Evolutionary conservation across 306 rosid species (phyloP).

Genomic region (Prunus armeniaca): DNA sequence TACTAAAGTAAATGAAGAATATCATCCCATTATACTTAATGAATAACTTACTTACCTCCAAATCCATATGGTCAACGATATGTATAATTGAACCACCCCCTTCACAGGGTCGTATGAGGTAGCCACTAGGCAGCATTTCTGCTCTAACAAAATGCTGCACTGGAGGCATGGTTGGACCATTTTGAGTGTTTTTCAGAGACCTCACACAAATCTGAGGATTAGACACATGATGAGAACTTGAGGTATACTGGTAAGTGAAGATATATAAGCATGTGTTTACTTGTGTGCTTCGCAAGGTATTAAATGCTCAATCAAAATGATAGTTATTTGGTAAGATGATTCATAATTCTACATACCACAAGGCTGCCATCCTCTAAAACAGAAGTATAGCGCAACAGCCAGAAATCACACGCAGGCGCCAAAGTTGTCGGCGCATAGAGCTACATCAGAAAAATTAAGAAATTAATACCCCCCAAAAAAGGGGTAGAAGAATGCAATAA

Average conservation of each 20-base stretch:
- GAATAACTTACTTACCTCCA: constrained; percentile 56
- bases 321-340: constrained; percentile 9
- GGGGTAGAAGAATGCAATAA: background rate
- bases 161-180: constrained; percentile 96
- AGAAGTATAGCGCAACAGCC: constrained; percentile 96
- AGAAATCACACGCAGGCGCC: constrained; percentile 96
- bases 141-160: constrained; percentile 98
- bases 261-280: background rate
- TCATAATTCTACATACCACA: constrained; percentile 54
- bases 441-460: constrained; percentile 35
- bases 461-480: background rate
- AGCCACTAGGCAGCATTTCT: constrained; percentile 95
- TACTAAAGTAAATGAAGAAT: background rate
- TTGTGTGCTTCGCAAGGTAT: background rate
- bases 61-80: constrained; percentile 89
- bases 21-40: background rate
- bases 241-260: background rate
- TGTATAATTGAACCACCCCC: constrained; percentile 98
- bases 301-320: background rate
- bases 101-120: constrained; percentile 90
- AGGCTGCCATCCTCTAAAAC: constrained; percentile 94
- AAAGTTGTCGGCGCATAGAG: constrained; percentile 88
- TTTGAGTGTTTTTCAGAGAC: constrained; percentile 91
- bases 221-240: constrained; percentile 6
- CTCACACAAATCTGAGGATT: constrained; percentile 74